Percentiles rank a stretch among this genome's conserved stretches.
Conservation (phyloP, 208 protist species). For the Leishmania guyanensis region DNA sequence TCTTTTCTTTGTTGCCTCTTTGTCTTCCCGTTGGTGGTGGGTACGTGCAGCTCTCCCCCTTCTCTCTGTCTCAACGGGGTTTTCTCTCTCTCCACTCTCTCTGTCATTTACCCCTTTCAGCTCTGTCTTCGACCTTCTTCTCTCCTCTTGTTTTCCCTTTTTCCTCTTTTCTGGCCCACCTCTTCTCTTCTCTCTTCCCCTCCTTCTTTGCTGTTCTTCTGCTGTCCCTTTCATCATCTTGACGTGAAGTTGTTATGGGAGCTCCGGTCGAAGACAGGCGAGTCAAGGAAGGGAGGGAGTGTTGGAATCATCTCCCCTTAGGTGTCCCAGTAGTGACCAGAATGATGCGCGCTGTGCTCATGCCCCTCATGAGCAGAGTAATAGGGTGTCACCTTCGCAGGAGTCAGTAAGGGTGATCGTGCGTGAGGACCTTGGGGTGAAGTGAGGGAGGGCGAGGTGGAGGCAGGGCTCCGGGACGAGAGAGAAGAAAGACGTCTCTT, state of each 20-base stretch:
- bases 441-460: neutral
- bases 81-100: neutral
- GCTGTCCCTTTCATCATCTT: neutral
- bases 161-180: neutral
- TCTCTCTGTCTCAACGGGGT: neutral
- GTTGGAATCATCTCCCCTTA: neutral
- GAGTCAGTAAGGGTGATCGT: neutral
- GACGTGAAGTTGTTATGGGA: neutral
- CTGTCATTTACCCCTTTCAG: neutral
- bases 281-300: neutral
- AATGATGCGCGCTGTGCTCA: neutral
- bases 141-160: neutral
- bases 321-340: neutral
- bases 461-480: neutral
- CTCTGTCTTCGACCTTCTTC: neutral
- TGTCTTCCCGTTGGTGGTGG: neutral
- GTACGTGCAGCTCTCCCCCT: neutral
- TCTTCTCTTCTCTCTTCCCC: neutral
- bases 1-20: slow-evolving; percentile 17
- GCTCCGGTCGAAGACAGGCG: neutral
- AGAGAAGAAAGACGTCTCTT: neutral
- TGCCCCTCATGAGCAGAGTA: neutral
- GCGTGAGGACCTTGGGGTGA: neutral
- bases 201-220: neutral
- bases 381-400: neutral